Conservation (phyloP, 2,329 filamentous ascomycete species). For the Zasmidium cellare region DNA sequence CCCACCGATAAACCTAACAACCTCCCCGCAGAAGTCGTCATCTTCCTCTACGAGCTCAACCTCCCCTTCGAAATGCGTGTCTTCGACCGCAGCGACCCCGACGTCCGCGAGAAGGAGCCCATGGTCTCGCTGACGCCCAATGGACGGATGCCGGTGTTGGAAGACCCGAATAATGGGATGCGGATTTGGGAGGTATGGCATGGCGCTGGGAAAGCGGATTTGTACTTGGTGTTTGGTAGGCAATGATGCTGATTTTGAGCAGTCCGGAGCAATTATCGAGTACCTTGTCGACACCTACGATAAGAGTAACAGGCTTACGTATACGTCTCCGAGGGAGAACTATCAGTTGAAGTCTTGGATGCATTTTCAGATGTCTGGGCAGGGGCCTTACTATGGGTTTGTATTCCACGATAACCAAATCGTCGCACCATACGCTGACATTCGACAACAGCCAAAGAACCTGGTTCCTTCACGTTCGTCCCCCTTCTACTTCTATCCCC, state of each 20-base stretch:
- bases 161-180: constrained; percentile 47
- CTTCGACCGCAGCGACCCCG: constrained; percentile 36
- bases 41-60: constrained; percentile 47
- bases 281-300: constrained; percentile 35
- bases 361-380: constrained; percentile 33
- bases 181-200: constrained; percentile 36
- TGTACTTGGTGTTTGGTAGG: neutral
- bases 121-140: constrained; percentile 45
- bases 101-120: constrained; percentile 41
- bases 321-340: constrained; percentile 26
- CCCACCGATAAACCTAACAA: too few species aligned
- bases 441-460: constrained; percentile 34
- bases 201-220: too few species aligned
- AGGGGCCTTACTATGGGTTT: constrained; percentile 38
- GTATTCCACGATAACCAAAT: neutral
- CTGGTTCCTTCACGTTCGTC: constrained; percentile 39
- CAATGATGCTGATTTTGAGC: neutral
- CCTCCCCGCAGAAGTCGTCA: constrained; percentile 36
- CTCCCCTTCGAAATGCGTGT: constrained; percentile 39
- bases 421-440: neutral
- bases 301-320: constrained; percentile 28
- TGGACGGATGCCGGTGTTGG: constrained; percentile 43
- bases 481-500: neutral
- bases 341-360: constrained; percentile 31
- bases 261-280: constrained; percentile 29